These are phyloP conservation scores for Raphanus raphanistrum DNA, from an alignment of 345 rosid species.

Conservation along the genomic window DNA sequence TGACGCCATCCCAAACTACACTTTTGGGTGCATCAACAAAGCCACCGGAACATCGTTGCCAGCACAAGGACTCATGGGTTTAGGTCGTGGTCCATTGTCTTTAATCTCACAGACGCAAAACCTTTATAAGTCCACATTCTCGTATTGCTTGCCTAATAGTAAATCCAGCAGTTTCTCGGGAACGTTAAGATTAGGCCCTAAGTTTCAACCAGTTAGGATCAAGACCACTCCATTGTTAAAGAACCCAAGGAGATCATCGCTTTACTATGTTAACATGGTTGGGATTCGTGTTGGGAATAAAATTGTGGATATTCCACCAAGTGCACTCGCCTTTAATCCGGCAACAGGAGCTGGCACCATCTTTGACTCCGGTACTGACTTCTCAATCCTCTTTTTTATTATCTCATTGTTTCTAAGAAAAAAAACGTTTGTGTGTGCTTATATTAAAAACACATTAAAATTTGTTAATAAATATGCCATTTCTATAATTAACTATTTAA, in stretches of 20 bases:
- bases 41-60: constrained; percentile 72
- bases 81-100: constrained; percentile 87
- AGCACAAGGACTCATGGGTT: constrained; percentile 82
- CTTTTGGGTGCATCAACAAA: constrained; percentile 79
- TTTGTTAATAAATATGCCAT: too few species aligned
- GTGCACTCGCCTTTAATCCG: constrained; percentile 70
- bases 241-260: constrained; percentile 81
- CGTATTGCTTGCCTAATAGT: constrained; percentile 86
- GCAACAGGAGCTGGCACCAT: constrained; percentile 85
- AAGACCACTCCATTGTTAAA: constrained; percentile 78
- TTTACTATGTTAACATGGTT: constrained; percentile 76
- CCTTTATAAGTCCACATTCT: constrained; percentile 74
- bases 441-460: too few species aligned
- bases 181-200: constrained; percentile 79
- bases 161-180: constrained; percentile 79
- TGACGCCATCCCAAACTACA: constrained; percentile 60
- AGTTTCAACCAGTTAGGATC: constrained; percentile 67
- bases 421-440: too few species aligned
- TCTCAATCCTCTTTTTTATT: background rate
- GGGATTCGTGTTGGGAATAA: constrained; percentile 73
- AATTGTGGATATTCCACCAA: constrained; percentile 66
- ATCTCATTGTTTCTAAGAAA: too few species aligned
- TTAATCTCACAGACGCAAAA: constrained; percentile 71
- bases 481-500: too few species aligned
- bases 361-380: constrained; percentile 75